These are phyloP conservation scores for Aspergillus sojae DNA, from an alignment of 2,329 filamentous ascomycete species.

Conservation along the genomic window DNA sequence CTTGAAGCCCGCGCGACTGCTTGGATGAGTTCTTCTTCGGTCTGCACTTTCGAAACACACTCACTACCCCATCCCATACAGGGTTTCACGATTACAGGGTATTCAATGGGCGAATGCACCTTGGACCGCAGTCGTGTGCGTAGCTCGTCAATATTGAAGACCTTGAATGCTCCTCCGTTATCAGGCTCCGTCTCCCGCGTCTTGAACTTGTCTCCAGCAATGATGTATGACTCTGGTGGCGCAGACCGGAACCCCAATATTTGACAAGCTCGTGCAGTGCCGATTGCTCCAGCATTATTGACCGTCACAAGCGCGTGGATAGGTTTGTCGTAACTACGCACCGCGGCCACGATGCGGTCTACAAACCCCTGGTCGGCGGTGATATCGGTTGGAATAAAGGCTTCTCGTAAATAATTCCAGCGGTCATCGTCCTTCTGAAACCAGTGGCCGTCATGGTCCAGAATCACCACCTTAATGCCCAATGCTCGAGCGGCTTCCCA, in stretches of 20 bases:
- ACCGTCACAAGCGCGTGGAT: constrained; percentile 5
- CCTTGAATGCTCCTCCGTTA: background rate
- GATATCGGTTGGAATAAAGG: constrained; percentile 3
- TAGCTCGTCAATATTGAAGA: constrained; percentile 1
- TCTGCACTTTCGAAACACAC: constrained; percentile 1
- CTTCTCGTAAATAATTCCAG: background rate
- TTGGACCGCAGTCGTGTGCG: background rate
- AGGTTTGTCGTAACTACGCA: constrained; percentile 6
- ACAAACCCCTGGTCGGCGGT: background rate
- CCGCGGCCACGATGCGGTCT: constrained; percentile 4
- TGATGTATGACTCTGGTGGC: constrained; percentile 1
- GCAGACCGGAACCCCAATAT: constrained; percentile 2
- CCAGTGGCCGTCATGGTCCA: constrained; percentile 2
- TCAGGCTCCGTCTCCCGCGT: constrained; percentile 3
- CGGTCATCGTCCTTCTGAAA: constrained; percentile 1
- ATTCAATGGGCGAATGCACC: background rate
- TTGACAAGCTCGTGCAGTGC: constrained; percentile 2
- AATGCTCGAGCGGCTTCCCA: background rate
- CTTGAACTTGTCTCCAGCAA: constrained; percentile 6
- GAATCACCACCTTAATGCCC: constrained; percentile 1
- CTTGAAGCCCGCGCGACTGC: background rate
- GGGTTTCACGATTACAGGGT: constrained; percentile 6
- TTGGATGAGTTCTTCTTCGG: constrained; percentile 2
- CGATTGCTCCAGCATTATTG: constrained; percentile 1
- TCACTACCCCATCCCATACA: constrained; percentile 4